A percentile compares a stretch with the other conserved stretches of the same genome.
These are phyloP conservation scores for Trametes cingulata DNA, from an alignment of 768 basidiomycete species.

Conservation along the genomic window DNA sequence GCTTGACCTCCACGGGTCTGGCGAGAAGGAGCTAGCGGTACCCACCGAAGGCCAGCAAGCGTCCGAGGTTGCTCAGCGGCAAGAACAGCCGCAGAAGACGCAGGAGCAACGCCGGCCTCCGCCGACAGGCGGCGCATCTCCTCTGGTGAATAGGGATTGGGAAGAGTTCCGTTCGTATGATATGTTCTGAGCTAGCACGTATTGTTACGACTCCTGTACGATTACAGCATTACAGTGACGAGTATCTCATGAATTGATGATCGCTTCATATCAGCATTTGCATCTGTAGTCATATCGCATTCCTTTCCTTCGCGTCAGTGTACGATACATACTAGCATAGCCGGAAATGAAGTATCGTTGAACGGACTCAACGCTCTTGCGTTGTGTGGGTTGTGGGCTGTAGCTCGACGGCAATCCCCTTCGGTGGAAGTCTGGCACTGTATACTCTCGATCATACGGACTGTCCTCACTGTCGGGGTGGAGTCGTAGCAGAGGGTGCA, in stretches of 20 bases:
- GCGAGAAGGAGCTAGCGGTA: neutral
- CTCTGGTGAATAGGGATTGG: constrained; percentile 2
- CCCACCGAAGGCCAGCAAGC: neutral
- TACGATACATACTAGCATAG: neutral
- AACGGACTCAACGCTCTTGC: too few relatives aligned
- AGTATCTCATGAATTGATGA: neutral
- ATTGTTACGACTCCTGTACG: neutral
- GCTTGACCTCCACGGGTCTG: neutral
- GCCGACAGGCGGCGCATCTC: neutral
- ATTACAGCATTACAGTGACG: neutral
- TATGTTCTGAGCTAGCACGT: neutral
- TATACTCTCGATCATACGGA: too few relatives aligned
- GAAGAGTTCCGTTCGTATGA: constrained; percentile 8
- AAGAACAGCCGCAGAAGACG: neutral
- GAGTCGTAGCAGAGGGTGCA: too few relatives aligned
- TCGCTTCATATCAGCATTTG: too few relatives aligned
- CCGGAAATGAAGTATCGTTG: too few relatives aligned
- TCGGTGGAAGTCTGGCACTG: too few relatives aligned
- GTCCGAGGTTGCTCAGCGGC: neutral
- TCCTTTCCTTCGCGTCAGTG: neutral
- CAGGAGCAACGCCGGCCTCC: constrained; percentile 3
- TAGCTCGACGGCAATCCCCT: too few relatives aligned
- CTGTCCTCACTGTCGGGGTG: too few relatives aligned
- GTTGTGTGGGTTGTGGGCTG: too few relatives aligned
- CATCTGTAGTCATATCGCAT: neutral